Percentiles rank a stretch among this genome's conserved stretches.
Evolutionary conservation across 495 filamentous ascomycete genomes (phyloP).

Genomic region (Parathielavia appendiculata): DNA sequence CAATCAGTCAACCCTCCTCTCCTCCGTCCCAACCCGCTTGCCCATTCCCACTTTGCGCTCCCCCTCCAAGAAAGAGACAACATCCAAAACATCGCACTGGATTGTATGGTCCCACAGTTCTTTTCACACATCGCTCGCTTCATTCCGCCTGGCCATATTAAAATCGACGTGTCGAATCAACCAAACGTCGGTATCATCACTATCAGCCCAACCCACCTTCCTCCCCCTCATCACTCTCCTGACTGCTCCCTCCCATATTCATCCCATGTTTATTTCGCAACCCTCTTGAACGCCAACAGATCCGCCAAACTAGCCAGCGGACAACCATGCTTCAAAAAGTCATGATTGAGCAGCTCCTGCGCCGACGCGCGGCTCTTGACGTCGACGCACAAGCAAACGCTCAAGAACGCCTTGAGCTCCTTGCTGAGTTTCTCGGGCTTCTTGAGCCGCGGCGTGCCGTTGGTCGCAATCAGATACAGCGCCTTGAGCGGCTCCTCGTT

Average conservation of each 20-base stretch:
- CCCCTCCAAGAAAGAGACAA: not conserved
- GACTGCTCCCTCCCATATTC: not conserved
- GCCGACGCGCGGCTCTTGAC: constrained; percentile 92
- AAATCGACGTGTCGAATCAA: not conserved
- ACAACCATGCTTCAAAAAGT: constrained; percentile 76
- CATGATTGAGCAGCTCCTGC: constrained; percentile 74
- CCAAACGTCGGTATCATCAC: not conserved
- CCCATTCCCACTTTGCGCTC: too few species aligned
- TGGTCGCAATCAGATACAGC: constrained; percentile 93
- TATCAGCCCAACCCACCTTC: not conserved
- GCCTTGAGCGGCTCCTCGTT: constrained; percentile 98
- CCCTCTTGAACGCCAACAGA: constrained; percentile 70
- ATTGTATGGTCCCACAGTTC: not conserved
- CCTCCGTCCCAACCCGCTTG: not conserved
- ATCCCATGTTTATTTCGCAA: constrained; percentile 40
- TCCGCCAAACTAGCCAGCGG: constrained; percentile 74
- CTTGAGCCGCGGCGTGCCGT: constrained; percentile 94
- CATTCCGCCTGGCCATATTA: not conserved
- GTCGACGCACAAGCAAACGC: constrained; percentile 91
- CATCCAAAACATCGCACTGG: constrained; percentile 3
- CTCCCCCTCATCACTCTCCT: not conserved
- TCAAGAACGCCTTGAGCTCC: constrained; percentile 92
- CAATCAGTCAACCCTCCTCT: not conserved
- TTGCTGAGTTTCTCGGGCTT: constrained; percentile 95
- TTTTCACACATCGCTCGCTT: too few species aligned